Evolutionary conservation across 2,329 filamentous ascomycete species (phyloP), one percentile per base, ranked within the genome.

Genomic region (Uncinocarpus reesii): DNA sequence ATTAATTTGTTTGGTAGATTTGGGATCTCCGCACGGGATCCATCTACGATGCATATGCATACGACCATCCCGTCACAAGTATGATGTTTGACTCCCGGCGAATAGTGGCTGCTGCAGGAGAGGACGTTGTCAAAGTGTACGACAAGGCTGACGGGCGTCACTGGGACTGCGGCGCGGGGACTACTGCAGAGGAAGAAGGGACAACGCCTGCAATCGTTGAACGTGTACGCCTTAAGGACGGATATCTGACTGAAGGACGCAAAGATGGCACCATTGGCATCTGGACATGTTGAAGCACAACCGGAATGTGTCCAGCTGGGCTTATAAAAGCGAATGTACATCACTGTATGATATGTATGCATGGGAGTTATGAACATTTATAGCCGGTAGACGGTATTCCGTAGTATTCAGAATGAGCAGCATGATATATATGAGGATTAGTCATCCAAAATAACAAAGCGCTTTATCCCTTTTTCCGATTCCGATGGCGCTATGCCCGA

Each of bases 1-100:
- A 32, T 31, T 34, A 18, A 20, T 42, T 58, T 63, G 56, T 67
- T 59, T 55, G 49, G 43, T 61, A 96, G 89, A 96, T 98, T 63
- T 98, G 92, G 92, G 92, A 98, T 68, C 83, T 98, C 49, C 85
- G 92, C 47, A 96, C 88, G 10, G 92, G 92, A 38, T 89, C 88
- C 28, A 95, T 98, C 58, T 84, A 84, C 64, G 92, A 98, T 64
- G 92, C 90, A 15, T 98, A 89, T 65, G 92, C 90, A 18, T 98
- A 96, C 68, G 89, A 96, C 61, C 77, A 86, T 60, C 81, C 89
- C 0, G 79, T 98, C 49, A 94, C 88, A 26, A 86, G 83, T 72
- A 95, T 96, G 88, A 94, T 93, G 83, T 98, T 98, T 64, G 92
- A 98, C 66, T 71, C 79, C 11, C 81, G 89, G 45, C 80, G 89